A percentile compares a stretch with the other conserved stretches of the same genome.
These are phyloP conservation scores for Berkeleyomyces basicola DNA, from an alignment of 2,329 filamentous ascomycete species.

Conservation along the genomic window DNA sequence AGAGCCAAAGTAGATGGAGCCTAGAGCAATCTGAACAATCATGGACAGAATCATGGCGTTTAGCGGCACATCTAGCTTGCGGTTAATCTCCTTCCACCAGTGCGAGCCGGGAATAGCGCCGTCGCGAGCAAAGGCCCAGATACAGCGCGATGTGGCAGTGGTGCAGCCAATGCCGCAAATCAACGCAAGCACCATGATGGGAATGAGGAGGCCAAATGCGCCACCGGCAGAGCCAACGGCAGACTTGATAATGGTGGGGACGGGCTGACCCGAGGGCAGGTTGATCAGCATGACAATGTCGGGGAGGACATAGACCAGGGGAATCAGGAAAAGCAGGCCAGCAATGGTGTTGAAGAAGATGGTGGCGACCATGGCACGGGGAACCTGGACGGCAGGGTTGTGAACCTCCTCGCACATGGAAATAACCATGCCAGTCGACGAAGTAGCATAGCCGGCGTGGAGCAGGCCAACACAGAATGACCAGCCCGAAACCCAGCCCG, in stretches of 20 bases:
- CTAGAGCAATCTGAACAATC: constrained; percentile 45
- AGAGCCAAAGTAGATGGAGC: constrained; percentile 53
- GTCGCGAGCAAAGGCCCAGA: constrained; percentile 55
- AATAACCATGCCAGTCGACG: constrained; percentile 65
- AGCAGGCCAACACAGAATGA: constrained; percentile 57
- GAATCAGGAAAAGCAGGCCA: constrained; percentile 52
- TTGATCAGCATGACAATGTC: constrained; percentile 38
- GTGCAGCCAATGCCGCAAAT: constrained; percentile 55
- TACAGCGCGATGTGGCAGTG: constrained; percentile 49
- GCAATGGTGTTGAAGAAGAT: constrained; percentile 49
- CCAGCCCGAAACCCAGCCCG: constrained; percentile 56
- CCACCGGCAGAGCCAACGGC: constrained; percentile 45
- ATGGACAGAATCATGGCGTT: constrained; percentile 60
- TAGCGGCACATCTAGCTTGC: constrained; percentile 44
- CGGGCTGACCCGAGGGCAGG: constrained; percentile 42
- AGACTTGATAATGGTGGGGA: constrained; percentile 45
- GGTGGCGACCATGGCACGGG: constrained; percentile 55
- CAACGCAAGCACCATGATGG: constrained; percentile 47
- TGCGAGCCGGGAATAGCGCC: constrained; percentile 49
- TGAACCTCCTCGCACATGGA: constrained; percentile 62
- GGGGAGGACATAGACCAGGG: constrained; percentile 52
- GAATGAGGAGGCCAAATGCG: constrained; percentile 45
- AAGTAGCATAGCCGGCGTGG: constrained; percentile 57
- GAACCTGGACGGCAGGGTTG: constrained; percentile 48
- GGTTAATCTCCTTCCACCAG: constrained; percentile 45